Conservation (phyloP, 2,329 filamentous ascomycete genomes). For the Pseudogymnoascus sp. region DNA sequence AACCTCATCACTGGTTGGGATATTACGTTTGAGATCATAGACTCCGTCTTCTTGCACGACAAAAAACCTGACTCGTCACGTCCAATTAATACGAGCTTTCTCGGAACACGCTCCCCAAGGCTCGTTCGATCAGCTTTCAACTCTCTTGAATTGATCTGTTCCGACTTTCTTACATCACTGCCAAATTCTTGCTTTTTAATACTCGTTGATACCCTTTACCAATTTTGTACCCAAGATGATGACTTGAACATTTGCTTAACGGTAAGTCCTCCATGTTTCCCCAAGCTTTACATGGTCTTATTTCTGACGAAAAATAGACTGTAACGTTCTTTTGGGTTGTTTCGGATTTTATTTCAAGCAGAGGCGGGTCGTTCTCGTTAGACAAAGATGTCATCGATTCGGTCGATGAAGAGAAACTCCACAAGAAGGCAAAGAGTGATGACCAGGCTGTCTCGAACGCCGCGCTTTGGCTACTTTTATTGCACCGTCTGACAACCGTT, state of each 20-base stretch:
- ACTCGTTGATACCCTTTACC: conserved; percentile 78
- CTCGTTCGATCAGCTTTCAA: conserved; percentile 81
- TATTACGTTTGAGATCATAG: conserved; percentile 75
- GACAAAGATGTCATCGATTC: conserved; percentile 47
- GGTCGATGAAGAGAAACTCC: conserved; percentile 47
- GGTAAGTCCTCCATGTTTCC: conserved; percentile 37
- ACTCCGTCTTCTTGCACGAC: conserved; percentile 59
- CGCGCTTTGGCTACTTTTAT: conserved; percentile 69
- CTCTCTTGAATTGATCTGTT: conserved; percentile 85
- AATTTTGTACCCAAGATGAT: conserved; percentile 81
- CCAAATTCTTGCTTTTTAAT: conserved; percentile 62
- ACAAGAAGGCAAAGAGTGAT: conserved; percentile 49
- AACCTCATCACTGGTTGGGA: conserved; percentile 76
- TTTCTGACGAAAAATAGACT: conserved; percentile 42
- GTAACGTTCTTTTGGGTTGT: conserved; percentile 95
- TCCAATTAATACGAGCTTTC: conserved; percentile 18
- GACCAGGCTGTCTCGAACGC: conserved; percentile 55
- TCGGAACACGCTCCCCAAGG: conserved; percentile 52
- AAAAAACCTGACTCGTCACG: conserved; percentile 16
- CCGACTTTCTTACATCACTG: conserved; percentile 75
- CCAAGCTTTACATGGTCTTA: not conserved
- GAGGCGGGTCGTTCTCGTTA: conserved; percentile 49
- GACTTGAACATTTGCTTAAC: conserved; percentile 94
- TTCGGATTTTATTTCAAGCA: conserved; percentile 71
- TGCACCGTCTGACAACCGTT: conserved; percentile 62